Evolutionary conservation across 306 rosid genomes (phyloP), one percentile per base, ranked within the genome.

Genomic region (Quercus rubra): DNA sequence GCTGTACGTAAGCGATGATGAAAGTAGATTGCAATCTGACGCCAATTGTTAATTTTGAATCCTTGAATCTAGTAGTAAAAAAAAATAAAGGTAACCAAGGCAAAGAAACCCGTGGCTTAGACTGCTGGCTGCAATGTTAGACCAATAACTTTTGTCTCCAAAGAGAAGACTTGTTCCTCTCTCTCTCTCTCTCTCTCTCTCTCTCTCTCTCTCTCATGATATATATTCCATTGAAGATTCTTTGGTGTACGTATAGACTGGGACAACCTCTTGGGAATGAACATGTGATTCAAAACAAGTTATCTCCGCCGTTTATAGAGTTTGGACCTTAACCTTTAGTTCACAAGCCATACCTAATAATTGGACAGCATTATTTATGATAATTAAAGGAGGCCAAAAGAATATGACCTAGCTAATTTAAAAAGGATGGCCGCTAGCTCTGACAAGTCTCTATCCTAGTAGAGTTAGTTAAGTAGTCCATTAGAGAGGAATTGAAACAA

Each of bases 1-100:
- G 14, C 25, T 35, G 28, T 56, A 78, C 80, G 91, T 82, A 78
- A 85, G 81, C 82, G 43, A 52, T 85, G 91, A 86, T 77, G 77
- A 27, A 38, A 78, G 21, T 35, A 55, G 3, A 81, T 55, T 18
- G 55, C 23, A 67, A 75, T 63, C 64, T 86, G 83, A 85, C 86
- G 84, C 71, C 49, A 19, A 64, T 73, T 17, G 69, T 55, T 62
- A 49, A 49, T 33, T 81, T 78, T 71, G 46, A 76, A 35, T 13
- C 30, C 49, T 56, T 0, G 33, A 78, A 17, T 23, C 30, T 11
- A 13, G 54, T 49, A 49, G 54, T 49, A 49, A 49, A 49, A 13
- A 13, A 49, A 3, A 49, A 49, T 10, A 49, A 49, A 49, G 54
- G 17, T 11, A 2, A 49, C 17, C 54, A 49, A 49, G 14, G 14